Percentiles rank a stretch among this genome's conserved stretches.
phyloP scores from a whole-genome alignment of 1,139 yeast species.

The Lodderomyces orthopsilosis region DNA sequence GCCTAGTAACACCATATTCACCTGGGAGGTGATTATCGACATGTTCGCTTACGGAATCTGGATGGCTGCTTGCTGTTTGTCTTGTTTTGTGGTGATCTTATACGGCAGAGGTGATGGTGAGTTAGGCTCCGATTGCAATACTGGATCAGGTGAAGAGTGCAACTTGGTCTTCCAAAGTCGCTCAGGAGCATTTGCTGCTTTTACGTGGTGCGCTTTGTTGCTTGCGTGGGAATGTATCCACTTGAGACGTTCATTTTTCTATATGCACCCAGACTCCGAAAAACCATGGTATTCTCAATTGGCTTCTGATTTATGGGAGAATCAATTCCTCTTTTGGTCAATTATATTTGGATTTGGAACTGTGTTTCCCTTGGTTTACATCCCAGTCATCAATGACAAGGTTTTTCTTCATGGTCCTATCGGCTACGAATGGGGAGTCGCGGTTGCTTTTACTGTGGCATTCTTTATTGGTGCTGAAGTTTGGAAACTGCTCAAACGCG shows the following conservation, averaged over 20 bases:
- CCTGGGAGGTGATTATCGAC: slow-evolving; percentile 68
- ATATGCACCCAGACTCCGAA: slow-evolving; percentile 68
- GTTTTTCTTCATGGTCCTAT: slow-evolving; percentile 78
- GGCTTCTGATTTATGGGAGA: slow-evolving; percentile 66
- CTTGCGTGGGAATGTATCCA: slow-evolving; percentile 92
- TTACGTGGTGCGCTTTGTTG: slow-evolving; percentile 88
- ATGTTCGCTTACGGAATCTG: slow-evolving; percentile 72
- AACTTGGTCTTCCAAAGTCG: slow-evolving; percentile 72
- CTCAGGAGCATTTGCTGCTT: slow-evolving; percentile 75
- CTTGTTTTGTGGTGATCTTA: slow-evolving; percentile 62
- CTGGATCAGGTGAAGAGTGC: slow-evolving; percentile 40
- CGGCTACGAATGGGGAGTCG: slow-evolving; percentile 82
- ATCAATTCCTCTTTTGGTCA: slow-evolving; percentile 83
- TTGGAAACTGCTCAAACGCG: slow-evolving; percentile 67
- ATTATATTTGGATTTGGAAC: slow-evolving; percentile 67
- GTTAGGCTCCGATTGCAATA: slow-evolving; percentile 66
- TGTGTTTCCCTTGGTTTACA: slow-evolving; percentile 80
- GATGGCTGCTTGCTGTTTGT: slow-evolving; percentile 74
- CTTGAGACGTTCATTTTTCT: slow-evolving; percentile 68
- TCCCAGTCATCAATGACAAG: slow-evolving; percentile 77
- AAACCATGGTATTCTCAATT: slow-evolving; percentile 55
- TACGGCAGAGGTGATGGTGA: slow-evolving; percentile 67
- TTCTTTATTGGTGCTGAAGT: slow-evolving; percentile 62
- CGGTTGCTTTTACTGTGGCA: slow-evolving; percentile 60
- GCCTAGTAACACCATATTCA: slow-evolving; percentile 64